Conservation (phyloP, 2,329 filamentous ascomycete species). For the Escovopsis sp. region DNA sequence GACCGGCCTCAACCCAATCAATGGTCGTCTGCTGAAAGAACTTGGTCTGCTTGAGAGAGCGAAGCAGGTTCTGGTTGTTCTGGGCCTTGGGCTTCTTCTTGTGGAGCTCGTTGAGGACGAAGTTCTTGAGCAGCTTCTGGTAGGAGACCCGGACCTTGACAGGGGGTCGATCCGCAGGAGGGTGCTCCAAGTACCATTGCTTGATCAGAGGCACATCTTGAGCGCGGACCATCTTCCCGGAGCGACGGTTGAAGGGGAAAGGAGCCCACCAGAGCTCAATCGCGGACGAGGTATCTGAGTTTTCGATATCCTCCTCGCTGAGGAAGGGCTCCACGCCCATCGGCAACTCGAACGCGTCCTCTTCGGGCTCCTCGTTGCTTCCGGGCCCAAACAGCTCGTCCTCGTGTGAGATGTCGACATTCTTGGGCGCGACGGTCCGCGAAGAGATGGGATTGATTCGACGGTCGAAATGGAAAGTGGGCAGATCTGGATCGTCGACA, state of each 20-base stretch:
- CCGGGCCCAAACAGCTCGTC: conserved; percentile 81
- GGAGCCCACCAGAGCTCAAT: conserved; percentile 98
- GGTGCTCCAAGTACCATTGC: conserved; percentile 97
- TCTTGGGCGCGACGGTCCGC: conserved; percentile 83
- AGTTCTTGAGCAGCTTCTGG: conserved; percentile 93
- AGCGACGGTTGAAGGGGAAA: conserved; percentile 86
- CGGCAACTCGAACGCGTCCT: conserved; percentile 75
- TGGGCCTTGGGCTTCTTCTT: conserved; percentile 91
- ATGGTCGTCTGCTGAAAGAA: conserved; percentile 99
- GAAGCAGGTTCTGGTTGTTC: conserved; percentile 83
- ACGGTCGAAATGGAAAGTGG: conserved; percentile 96
- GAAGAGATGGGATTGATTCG: conserved; percentile 96
- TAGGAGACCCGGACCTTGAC: conserved; percentile 98
- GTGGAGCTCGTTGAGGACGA: conserved; percentile 90
- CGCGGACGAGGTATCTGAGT: conserved; percentile 74
- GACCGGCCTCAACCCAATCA: conserved; percentile 96
- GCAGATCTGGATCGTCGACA: conserved; percentile 75
- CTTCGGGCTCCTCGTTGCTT: conserved; percentile 58
- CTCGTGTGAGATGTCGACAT: conserved; percentile 81
- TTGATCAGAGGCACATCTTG: conserved; percentile 96
- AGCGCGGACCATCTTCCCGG: conserved; percentile 88
- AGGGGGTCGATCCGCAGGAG: conserved; percentile 68
- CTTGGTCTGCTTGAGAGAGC: conserved; percentile 86
- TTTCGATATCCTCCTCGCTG: conserved; percentile 76
- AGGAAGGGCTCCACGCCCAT: conserved; percentile 74